These are phyloP conservation scores for Pichia sp. DNA, from an alignment of 1,139 yeast genomes.

Conservation along the genomic window DNA sequence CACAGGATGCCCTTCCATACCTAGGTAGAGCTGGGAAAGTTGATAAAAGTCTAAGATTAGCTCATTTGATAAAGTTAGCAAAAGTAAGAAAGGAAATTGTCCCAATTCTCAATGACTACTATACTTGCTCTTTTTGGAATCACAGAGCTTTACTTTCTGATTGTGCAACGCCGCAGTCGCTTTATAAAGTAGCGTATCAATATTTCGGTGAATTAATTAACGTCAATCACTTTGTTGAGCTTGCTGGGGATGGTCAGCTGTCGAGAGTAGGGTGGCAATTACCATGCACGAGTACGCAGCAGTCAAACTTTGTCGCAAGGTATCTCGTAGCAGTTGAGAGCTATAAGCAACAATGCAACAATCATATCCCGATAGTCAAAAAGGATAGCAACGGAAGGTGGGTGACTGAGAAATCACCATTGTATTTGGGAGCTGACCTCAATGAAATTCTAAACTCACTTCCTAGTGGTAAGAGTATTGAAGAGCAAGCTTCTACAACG, in stretches of 20 bases:
- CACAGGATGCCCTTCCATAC: constrained; percentile 1
- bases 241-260: not conserved
- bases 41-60: not conserved
- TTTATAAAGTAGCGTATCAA: not conserved
- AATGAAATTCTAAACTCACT: not conserved
- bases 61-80: not conserved
- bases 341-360: not conserved
- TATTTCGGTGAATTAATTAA: not conserved
- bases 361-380: not conserved
- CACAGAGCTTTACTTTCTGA: constrained; percentile 1
- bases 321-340: not conserved
- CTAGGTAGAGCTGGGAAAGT: not conserved
- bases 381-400: not conserved
- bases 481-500: not conserved
- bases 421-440: not conserved
- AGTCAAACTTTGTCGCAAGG: not conserved
- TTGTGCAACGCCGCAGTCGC: not conserved
- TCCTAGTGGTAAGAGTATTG: not conserved
- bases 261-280: not conserved
- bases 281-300: not conserved
- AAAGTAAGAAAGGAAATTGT: not conserved
- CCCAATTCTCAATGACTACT: not conserved
- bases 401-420: not conserved
- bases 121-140: not conserved
- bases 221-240: not conserved